Conservation (phyloP, 2,329 filamentous ascomycete genomes). For the Fusarium floridanum region DNA sequence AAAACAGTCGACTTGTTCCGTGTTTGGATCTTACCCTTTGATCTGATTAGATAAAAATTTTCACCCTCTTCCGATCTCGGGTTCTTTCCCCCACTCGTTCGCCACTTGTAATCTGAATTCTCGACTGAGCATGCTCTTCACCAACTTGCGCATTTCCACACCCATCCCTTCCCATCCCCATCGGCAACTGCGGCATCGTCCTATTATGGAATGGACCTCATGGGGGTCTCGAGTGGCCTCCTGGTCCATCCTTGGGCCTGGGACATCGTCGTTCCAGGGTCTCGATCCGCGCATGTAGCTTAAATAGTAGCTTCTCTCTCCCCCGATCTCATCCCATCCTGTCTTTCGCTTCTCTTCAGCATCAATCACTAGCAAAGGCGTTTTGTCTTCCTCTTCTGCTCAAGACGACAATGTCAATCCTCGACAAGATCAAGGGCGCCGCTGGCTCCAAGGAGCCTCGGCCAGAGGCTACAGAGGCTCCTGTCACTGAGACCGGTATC, state of each 20-base stretch:
- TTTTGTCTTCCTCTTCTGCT: conserved; percentile 10
- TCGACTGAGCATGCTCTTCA: background rate
- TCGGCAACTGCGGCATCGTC: conserved; percentile 22
- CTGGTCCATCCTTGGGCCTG: background rate
- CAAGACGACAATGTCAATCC: conserved; percentile 31
- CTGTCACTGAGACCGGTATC: conserved; percentile 3
- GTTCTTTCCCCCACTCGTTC: conserved; percentile 27
- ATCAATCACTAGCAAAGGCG: background rate
- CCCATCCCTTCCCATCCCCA: background rate
- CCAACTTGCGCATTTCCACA: background rate
- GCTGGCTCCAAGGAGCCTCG: conserved; percentile 23
- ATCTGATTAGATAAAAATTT: conserved; percentile 43
- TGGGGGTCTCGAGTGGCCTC: background rate
- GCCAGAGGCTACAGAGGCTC: conserved; percentile 10
- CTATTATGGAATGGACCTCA: conserved; percentile 13
- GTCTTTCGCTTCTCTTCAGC: background rate
- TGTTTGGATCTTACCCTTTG: conserved; percentile 39
- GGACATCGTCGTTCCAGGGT: background rate
- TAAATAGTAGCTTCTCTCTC: conserved; percentile 8
- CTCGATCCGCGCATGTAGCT: background rate
- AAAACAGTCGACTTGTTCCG: conserved; percentile 2
- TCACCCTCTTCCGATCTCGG: conserved; percentile 37
- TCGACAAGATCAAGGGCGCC: conserved; percentile 35
- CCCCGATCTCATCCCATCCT: background rate
- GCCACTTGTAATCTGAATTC: conserved; percentile 32